Evolutionary conservation across 148 eudicot genomes (phyloP).

Genomic region (Bassia scoparia): DNA sequence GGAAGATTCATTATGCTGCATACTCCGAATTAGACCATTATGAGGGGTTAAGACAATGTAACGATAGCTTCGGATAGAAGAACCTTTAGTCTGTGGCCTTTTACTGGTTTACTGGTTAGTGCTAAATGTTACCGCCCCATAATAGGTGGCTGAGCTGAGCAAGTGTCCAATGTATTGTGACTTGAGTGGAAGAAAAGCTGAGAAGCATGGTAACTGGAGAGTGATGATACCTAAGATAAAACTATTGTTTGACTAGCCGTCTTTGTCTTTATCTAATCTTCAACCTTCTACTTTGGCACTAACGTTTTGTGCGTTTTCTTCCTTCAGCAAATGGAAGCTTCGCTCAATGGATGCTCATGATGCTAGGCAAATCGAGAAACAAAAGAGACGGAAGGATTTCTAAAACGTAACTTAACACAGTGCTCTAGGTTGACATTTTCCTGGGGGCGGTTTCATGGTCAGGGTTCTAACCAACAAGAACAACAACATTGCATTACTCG

Average conservation of each 20-base stretch:
- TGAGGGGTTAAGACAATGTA: background rate
- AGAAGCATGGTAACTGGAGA: slow-evolving; percentile 1
- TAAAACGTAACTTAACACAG: background rate
- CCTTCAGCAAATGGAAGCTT: background rate
- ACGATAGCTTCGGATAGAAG: too few species aligned
- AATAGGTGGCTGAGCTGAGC: slow-evolving; percentile 23
- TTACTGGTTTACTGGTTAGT: slow-evolving; percentile 15
- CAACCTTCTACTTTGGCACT: slow-evolving; percentile 13
- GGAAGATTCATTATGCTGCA: too few species aligned
- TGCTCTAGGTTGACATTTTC: background rate
- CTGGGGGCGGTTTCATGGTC: background rate
- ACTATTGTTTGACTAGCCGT: slow-evolving; percentile 19
- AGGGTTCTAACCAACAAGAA: background rate
- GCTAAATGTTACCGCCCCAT: slow-evolving; percentile 27
- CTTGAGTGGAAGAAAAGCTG: slow-evolving; percentile 23
- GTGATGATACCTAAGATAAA: background rate
- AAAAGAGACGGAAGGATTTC: background rate
- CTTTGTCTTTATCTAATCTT: slow-evolving; percentile 29
- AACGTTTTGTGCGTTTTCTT: background rate
- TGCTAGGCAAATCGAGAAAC: background rate
- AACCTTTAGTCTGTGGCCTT: background rate
- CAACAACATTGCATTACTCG: too few species aligned
- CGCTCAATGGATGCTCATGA: background rate
- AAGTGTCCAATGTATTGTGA: slow-evolving; percentile 31
- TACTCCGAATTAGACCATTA: background rate